Conservation (phyloP, 2,329 filamentous ascomycete species). For the Penicillium griseofulvum region DNA sequence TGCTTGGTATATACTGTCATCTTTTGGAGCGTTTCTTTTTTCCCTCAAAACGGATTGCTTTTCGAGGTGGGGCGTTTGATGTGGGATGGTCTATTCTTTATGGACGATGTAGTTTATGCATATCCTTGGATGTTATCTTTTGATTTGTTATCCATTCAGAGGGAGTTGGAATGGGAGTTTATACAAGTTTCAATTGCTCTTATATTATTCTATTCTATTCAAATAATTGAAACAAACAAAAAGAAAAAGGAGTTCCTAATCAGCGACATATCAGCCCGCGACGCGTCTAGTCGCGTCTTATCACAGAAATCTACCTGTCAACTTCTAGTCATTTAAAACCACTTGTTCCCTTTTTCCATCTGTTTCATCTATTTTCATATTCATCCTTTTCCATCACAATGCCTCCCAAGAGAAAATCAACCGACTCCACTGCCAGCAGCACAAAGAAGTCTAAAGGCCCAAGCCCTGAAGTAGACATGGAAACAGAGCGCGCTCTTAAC, state of each 20-base stretch:
- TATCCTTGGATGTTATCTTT: neutral
- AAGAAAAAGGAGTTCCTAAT: neutral
- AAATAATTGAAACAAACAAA: no score
- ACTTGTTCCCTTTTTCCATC: neutral
- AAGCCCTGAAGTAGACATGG: neutral
- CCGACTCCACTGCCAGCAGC: neutral
- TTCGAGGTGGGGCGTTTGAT: neutral
- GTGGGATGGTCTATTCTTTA: neutral
- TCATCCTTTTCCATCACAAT: neutral
- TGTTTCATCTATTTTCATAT: neutral
- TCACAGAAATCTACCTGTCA: no score
- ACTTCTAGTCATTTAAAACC: no score
- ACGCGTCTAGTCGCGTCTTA: neutral
- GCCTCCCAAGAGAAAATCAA: neutral
- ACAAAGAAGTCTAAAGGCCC: neutral
- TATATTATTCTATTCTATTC: neutral
- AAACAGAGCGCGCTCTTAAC: neutral
- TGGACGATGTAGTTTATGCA: neutral
- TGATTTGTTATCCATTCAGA: neutral
- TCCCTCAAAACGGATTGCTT: conserved; percentile 5
- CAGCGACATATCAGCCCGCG: neutral
- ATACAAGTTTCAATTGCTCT: neutral
- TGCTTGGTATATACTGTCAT: conserved; percentile 14
- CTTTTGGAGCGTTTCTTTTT: neutral
- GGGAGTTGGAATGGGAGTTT: neutral